These are phyloP conservation scores for Mucor indicus DNA, from an alignment of 371 early-diverging fungal genomes.

Conservation along the genomic window DNA sequence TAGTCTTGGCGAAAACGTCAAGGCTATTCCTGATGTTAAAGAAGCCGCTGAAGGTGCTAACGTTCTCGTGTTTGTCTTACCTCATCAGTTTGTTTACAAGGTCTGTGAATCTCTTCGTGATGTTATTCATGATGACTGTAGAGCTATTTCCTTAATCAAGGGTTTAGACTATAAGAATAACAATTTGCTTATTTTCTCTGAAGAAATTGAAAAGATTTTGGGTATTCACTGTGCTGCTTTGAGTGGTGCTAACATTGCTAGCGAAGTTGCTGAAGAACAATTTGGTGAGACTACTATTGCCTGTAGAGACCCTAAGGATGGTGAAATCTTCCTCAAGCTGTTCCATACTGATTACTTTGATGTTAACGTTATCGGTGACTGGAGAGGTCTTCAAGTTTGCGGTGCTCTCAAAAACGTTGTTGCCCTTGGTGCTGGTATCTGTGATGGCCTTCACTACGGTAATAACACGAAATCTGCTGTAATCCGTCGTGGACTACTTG, in stretches of 20 bases:
- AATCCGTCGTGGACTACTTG: constrained; percentile 93
- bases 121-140: constrained; percentile 25
- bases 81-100: constrained; percentile 93
- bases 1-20: constrained; percentile 78
- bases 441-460: constrained; percentile 77
- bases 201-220: constrained; percentile 70
- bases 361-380: constrained; percentile 80
- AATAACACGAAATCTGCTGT: constrained; percentile 97
- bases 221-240: constrained; percentile 79
- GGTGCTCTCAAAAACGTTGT: constrained; percentile 98
- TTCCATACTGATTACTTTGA: constrained; percentile 70
- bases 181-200: constrained; percentile 80
- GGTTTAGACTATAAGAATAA: constrained; percentile 78
- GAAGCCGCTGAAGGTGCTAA: constrained; percentile 80
- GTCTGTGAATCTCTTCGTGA: constrained; percentile 57
- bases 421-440: constrained; percentile 95
- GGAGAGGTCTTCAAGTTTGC: constrained; percentile 92
- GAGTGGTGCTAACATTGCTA: constrained; percentile 96
- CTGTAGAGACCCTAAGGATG: constrained; percentile 62
- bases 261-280: constrained; percentile 86
- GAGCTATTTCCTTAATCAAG: constrained; percentile 92
- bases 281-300: constrained; percentile 94
- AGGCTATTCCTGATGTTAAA: constrained; percentile 66
- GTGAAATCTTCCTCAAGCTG: constrained; percentile 66
- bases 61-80: constrained; percentile 91